Base-by-base conservation (phyloP, 169 alveolate genomes). In the Cryptosporidium tyzzeri region DNA sequence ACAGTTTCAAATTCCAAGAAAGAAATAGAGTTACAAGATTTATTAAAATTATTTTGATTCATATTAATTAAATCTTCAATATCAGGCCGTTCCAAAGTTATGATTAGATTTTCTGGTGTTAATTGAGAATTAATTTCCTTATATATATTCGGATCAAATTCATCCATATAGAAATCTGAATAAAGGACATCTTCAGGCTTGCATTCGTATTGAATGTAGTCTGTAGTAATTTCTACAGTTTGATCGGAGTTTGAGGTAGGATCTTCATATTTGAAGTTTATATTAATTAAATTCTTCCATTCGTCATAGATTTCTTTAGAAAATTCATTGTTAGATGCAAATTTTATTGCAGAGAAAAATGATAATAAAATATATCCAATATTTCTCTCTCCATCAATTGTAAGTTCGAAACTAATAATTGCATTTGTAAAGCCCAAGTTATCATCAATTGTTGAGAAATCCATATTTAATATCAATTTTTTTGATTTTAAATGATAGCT, bases 151-250 rank as follows among this genome's bases (percentile, higher is more conserved):
- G 23, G 53, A 14, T 62, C 65, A 41, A 61, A 41, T 8, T 80
- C 67, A 1, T 33, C 14, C 9, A 61, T n/a, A n/a, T 4, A 61
- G 50, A 16, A 35, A 21, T 59, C 8, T 7, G 3, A 23, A n/a
- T 39, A 35, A 39, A 80, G 61, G 5, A 80, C 74, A 6, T 75
- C 44, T 18, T 75, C 87, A 6, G 87, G 87, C 29, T 75, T 75
- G 39, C 75, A 75, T 1, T 62, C 67, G 26, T 39, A 61, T 10
- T 75, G 0, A 8, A 58, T 21, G 26, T 35, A 75, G 16, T 37
- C 3, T 9, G 4, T n/a, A 9, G 39, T 0, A 35, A 75, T 61
- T 9, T 59, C 26, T 10, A 61, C 33, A 35, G 62, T 21, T n/a
- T 73, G 70, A 4, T 53, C 31, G 18, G 14, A 8, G 0, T 16